Conservation (phyloP, 208 protist species). For the Wallacemonas sp. region DNA sequence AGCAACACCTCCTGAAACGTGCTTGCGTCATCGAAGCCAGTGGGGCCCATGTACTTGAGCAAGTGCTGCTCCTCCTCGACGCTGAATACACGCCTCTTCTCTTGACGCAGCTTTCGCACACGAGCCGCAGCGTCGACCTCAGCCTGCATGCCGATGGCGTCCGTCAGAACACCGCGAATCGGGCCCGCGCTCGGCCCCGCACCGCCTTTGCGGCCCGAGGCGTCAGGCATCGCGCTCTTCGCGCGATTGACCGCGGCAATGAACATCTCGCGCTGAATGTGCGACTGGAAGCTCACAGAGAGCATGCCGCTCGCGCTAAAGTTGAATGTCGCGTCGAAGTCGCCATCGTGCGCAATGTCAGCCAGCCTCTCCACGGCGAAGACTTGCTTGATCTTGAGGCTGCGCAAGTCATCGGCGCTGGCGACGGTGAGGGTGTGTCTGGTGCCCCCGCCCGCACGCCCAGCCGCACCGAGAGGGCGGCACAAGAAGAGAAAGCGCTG, state of each 20-base stretch:
- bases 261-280: conserved; percentile 91
- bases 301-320: conserved; percentile 82
- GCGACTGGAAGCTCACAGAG: conserved; percentile 79
- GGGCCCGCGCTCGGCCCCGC: conserved; percentile 6
- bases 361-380: conserved; percentile 73
- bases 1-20: conserved; percentile 67
- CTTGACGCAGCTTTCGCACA: conserved; percentile 65
- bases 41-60: conserved; percentile 51
- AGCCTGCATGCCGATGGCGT: conserved; percentile 48
- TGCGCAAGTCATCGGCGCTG: conserved; percentile 20
- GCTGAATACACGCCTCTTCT: conserved; percentile 61
- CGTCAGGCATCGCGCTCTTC: conserved; percentile 24
- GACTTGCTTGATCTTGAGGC: conserved; percentile 65
- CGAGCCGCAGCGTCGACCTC: conserved; percentile 73
- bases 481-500: conserved; percentile 58
- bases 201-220: not conserved
- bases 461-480: conserved; percentile 29
- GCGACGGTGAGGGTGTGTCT: conserved; percentile 39
- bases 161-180: conserved; percentile 65
- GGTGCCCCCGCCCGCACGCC: conserved; percentile 4
- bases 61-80: conserved; percentile 72
- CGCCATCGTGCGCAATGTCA: conserved; percentile 65
- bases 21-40: conserved; percentile 75
- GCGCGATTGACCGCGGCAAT: conserved; percentile 56
- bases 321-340: conserved; percentile 85